Base-by-base conservation (phyloP, 2,329 filamentous ascomycete genomes). In the Hypoxylon rubiginosum region DNA sequence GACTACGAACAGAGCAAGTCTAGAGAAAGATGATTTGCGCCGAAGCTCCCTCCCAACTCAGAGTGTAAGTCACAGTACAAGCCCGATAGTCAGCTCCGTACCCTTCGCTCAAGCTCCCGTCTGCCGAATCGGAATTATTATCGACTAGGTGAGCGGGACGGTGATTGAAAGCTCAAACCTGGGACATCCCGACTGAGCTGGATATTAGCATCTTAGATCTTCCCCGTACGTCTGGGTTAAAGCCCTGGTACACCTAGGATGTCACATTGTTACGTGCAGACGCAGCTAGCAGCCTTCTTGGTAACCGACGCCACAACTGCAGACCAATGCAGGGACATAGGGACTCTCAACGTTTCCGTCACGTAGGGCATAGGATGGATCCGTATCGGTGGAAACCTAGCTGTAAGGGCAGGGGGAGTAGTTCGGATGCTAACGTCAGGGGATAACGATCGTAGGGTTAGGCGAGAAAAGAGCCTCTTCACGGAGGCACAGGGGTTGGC, bases 181-280 rank as follows among this genome's bases (percentile, higher is more conserved):
- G 71, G 70, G 28, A 70, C 24, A 77, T 74, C 76, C 75, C 72
- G 58, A 75, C 70, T 66, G 72, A 77, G 76, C 76, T 77, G 76
- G 73, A 75, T 49, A 61, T 69, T 62, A 65, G 67, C 63, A 71
- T 65, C 52, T 71, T 60, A 69, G 69, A 71, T 72, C 67, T 64
- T 45, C 54, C 58, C 69, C 73, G 58, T 56, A 34, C 51, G 30
- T 51, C 64, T 73, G 66, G 66, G 62, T 39, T 48, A 67, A 60
- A 56, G 13, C 52, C 66, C 58, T 59, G 65, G 62, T 50, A 57
- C 52, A 54, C 64, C 70, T 63, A 52, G 55, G 62, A 64, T 60
- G 57, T 68, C 66, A 64, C 68, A 21, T 70, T 60, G 57, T 68
- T 68, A 64, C 68, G 28, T 70, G 66, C 62, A 66, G 58, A 68